These are phyloP conservation scores for Coemansia sp. DNA, from an alignment of 192 early-diverging fungal species.

Conservation along the genomic window DNA sequence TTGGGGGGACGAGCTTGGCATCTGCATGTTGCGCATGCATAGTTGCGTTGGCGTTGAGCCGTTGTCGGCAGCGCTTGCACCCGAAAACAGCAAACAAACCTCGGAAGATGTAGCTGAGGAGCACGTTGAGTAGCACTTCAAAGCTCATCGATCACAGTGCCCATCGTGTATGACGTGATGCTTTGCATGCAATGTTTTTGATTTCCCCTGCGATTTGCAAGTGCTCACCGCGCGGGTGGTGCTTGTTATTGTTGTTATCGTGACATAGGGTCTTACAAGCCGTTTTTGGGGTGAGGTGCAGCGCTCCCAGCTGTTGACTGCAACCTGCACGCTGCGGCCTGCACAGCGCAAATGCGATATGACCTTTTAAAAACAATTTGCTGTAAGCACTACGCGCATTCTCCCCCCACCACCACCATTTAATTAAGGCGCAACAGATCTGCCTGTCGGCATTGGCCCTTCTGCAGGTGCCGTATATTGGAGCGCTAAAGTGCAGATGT, in stretches of 20 bases:
- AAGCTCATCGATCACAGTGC: neutral
- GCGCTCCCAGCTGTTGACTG: neutral
- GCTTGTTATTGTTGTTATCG: neutral
- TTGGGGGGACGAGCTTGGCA: neutral
- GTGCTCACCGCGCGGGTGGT: neutral
- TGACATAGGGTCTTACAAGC: neutral
- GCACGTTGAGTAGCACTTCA: neutral
- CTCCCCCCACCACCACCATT: neutral
- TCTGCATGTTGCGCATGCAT: neutral
- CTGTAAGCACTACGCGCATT: neutral
- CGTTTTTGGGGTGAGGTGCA: neutral
- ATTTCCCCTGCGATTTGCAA: neutral
- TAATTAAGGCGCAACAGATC: neutral
- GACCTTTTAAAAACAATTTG: neutral
- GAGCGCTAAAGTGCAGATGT: neutral
- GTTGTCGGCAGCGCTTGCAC: neutral
- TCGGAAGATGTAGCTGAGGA: neutral
- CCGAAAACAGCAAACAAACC: neutral
- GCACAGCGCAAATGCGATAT: slow-evolving; percentile 1
- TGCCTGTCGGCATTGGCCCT: too few relatives aligned
- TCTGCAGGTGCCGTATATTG: neutral
- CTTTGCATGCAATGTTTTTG: neutral
- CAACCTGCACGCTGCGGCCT: slow-evolving; percentile 4
- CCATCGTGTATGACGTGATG: neutral
- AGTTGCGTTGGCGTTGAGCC: neutral